A percentile compares a stretch with the other conserved stretches of the same genome.
Evolutionary conservation across 148 eudicot genomes (phyloP).

Genomic region (Rhododendron ferrugineum): DNA sequence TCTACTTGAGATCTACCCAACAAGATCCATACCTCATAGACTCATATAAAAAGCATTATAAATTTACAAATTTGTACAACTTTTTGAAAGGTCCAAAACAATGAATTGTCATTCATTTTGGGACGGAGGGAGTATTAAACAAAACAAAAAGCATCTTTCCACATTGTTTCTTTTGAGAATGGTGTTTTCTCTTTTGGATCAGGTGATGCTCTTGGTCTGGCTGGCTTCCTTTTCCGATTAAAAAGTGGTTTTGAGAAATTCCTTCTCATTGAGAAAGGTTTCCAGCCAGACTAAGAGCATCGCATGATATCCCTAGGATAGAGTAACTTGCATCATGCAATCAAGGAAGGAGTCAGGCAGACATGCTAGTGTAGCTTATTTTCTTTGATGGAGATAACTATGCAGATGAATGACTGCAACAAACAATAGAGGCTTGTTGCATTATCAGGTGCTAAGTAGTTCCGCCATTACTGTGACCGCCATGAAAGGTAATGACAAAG

Average conservation of each 20-base stretch:
- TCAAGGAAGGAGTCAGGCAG: background rate
- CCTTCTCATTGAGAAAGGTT: background rate
- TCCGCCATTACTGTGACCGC: background rate
- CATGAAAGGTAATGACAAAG: constrained; percentile 1
- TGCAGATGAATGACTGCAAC: background rate
- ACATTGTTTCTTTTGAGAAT: background rate
- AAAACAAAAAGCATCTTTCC: background rate
- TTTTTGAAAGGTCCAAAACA: background rate
- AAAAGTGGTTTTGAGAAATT: background rate
- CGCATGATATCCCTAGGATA: background rate
- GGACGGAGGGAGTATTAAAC: background rate
- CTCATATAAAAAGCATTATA: background rate
- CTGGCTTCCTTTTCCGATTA: background rate
- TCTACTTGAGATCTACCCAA: background rate
- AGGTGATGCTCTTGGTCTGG: background rate
- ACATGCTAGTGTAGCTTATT: background rate
- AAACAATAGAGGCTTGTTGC: background rate
- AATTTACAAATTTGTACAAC: background rate
- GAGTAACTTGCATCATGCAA: background rate
- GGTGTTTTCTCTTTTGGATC: background rate
- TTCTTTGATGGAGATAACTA: background rate
- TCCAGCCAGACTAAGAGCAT: background rate
- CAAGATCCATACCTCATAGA: background rate
- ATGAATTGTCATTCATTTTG: background rate
- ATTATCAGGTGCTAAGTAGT: background rate